These are phyloP conservation scores for Fusarium agapanthi DNA, from an alignment of 2,329 filamentous ascomycete species.

Conservation along the genomic window DNA sequence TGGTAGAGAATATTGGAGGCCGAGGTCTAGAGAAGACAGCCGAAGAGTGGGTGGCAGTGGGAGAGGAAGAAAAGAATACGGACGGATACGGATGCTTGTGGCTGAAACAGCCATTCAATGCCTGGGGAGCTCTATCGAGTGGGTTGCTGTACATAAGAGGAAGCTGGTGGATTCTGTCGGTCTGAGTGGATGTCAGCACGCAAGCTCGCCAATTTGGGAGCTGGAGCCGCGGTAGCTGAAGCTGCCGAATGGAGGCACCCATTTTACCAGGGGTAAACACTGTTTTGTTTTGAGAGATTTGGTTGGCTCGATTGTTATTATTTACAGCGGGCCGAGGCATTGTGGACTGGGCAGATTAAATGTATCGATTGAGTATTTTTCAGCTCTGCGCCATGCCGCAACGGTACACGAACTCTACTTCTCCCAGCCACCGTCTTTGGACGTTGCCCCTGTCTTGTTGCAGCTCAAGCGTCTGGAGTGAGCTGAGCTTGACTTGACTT, in stretches of 20 bases:
- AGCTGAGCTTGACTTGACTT: constrained; percentile 25
- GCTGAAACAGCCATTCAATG: not conserved
- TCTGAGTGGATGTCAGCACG: constrained; percentile 17
- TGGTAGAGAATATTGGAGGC: not conserved
- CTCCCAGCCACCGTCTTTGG: constrained; percentile 30
- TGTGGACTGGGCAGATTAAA: not conserved
- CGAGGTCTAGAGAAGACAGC: not conserved
- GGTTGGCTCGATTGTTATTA: constrained; percentile 23
- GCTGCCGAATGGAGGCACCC: constrained; percentile 18
- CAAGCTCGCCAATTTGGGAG: constrained; percentile 24
- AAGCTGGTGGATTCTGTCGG: constrained; percentile 10
- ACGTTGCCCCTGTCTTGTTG: constrained; percentile 25
- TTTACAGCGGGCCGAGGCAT: constrained; percentile 30
- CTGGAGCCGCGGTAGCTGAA: constrained; percentile 28
- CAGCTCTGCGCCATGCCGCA: not conserved
- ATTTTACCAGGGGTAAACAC: constrained; percentile 33
- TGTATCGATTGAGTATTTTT: constrained; percentile 17
- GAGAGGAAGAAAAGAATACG: not conserved
- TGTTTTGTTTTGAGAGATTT: not conserved
- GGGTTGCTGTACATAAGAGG: constrained; percentile 16
- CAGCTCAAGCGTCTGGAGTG: constrained; percentile 25
- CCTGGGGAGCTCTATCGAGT: not conserved
- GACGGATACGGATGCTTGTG: not conserved
- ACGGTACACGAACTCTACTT: constrained; percentile 19
- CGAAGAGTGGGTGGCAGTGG: not conserved